phyloP scores from a whole-genome alignment of 2,329 filamentous ascomycete genomes.

The Neonectria ditissima region DNA sequence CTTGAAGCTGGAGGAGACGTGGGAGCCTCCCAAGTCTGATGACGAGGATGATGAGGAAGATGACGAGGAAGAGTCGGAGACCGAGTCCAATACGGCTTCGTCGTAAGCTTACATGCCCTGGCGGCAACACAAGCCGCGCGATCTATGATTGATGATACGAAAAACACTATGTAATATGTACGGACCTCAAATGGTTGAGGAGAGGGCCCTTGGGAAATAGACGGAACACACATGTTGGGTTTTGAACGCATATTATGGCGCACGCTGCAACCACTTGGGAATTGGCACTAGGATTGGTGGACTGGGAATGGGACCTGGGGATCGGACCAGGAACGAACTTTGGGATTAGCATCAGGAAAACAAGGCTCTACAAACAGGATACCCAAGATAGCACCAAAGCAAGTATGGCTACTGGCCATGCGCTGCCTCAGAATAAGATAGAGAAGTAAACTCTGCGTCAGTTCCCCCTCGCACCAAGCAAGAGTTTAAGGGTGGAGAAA shows the following conservation, averaged over 20 bases:
- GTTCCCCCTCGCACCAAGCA: neutral
- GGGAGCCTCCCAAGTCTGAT: slow-evolving; percentile 75
- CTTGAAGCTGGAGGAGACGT: slow-evolving; percentile 84
- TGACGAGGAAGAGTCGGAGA: slow-evolving; percentile 49
- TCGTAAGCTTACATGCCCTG: neutral
- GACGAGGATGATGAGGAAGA: slow-evolving; percentile 66
- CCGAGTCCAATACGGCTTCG: neutral
- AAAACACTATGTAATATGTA: slow-evolving; percentile 34
- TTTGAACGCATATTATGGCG: slow-evolving; percentile 27
- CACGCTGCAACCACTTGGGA: slow-evolving; percentile 26
- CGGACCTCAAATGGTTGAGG: slow-evolving; percentile 16
- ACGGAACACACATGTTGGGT: slow-evolving; percentile 21
- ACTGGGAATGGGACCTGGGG: slow-evolving; percentile 5
- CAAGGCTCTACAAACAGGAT: slow-evolving; percentile 35
- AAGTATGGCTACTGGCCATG: slow-evolving; percentile 26
- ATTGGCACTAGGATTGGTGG: neutral
- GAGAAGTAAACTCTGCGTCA: slow-evolving; percentile 4
- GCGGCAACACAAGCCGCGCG: slow-evolving; percentile 14
- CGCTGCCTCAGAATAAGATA: slow-evolving; percentile 11
- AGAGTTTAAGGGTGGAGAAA: neutral
- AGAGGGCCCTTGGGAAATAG: slow-evolving; percentile 18
- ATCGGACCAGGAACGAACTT: slow-evolving; percentile 24
- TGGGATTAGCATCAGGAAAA: slow-evolving; percentile 35
- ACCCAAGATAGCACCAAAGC: slow-evolving; percentile 34
- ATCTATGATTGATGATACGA: slow-evolving; percentile 36